phyloP scores from a whole-genome alignment of 768 basidiomycete genomes.

The Amanita subjunquillea region DNA sequence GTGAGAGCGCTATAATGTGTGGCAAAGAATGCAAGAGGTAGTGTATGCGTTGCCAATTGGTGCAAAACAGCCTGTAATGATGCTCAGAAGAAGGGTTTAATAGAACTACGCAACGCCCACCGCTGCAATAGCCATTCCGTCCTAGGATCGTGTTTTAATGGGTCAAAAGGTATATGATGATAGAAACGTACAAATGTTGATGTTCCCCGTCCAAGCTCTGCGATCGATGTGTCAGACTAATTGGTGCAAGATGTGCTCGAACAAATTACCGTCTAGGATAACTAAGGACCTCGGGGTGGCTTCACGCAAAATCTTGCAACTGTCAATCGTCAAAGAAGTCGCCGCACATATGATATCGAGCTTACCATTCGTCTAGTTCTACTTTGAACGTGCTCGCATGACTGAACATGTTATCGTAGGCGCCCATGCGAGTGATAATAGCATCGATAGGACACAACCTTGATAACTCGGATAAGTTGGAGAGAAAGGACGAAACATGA shows the following conservation, averaged over 20 bases:
- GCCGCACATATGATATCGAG: neutral
- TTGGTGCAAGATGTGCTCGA: neutral
- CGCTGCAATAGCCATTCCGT: conserved; percentile 98
- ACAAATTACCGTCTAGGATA: conserved; percentile 78
- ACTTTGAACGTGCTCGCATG: conserved; percentile 97
- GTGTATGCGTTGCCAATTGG: conserved; percentile 85
- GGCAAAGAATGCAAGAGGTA: conserved; percentile 91
- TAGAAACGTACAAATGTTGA: conserved; percentile 65
- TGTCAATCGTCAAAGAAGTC: conserved; percentile 17
- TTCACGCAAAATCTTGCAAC: conserved; percentile 88
- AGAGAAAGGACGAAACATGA: neutral
- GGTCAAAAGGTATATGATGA: conserved; percentile 5
- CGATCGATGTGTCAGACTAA: conserved; percentile 8
- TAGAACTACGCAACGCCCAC: conserved; percentile 27
- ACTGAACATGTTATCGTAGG: conserved; percentile 96
- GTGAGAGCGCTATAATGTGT: conserved; percentile 96
- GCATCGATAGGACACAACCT: conserved; percentile 85
- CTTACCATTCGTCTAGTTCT: conserved; percentile 92
- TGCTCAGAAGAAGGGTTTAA: neutral
- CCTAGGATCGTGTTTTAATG: conserved; percentile 30
- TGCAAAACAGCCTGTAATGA: conserved; percentile 73
- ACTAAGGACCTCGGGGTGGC: conserved; percentile 92
- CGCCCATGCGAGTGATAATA: conserved; percentile 96
- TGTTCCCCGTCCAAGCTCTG: conserved; percentile 91
- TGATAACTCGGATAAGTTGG: conserved; percentile 3